Base-by-base conservation (phyloP, 371 early-diverging fungal genomes). In the Conidiobolus incongruus region DNA sequence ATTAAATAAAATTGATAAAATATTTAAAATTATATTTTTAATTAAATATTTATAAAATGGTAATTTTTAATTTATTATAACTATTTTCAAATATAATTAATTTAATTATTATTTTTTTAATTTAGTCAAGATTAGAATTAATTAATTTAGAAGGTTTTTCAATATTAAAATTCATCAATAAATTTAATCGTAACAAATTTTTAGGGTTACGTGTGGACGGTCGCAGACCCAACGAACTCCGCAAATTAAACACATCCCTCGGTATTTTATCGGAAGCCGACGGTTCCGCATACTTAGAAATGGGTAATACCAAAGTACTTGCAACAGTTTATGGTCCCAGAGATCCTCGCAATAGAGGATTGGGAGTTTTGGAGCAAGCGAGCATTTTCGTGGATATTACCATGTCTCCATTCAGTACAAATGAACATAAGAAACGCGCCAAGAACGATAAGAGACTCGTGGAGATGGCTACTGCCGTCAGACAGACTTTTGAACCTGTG, bases 241-340 rank as follows among this genome's bases (percentile, higher is more conserved):
- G 96, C 38, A 74, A 79, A 48, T 72, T 92, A 46, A 63, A 66
- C 19, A 78, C 77, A 52, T 71, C 75, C 20, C 77, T 79, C 0
- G 75, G 79, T 0, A 77, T 87, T 5, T 66, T 89, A 35, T 60
- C 72, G 30, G 73, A 84, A 38, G 79, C 89, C 0, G 91, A 90
- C 50, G 94, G 95, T 21, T 92, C 91, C 4, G 77, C 91, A 1
- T 91, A 88, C 53, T 65, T 88, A 42, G 91, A 94, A 59, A 85
- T 83, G 50, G 96, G 96, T 40, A 90, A 95, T 58, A 94, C 96
- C 35, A 88, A 89, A 48, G 75, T 79, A 45, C 59, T 94, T 32
- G 87, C 76, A 0, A 78, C 83, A 13, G 90, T 95, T 1, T 87
- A 84, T 58, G 96, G 96, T 10, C 96, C 96, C 1, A 61, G 80